Percentiles rank a stretch among this genome's conserved stretches.
Evolutionary conservation across 371 early-diverging fungal genomes (phyloP).

Genomic region (Mortierella sp.): DNA sequence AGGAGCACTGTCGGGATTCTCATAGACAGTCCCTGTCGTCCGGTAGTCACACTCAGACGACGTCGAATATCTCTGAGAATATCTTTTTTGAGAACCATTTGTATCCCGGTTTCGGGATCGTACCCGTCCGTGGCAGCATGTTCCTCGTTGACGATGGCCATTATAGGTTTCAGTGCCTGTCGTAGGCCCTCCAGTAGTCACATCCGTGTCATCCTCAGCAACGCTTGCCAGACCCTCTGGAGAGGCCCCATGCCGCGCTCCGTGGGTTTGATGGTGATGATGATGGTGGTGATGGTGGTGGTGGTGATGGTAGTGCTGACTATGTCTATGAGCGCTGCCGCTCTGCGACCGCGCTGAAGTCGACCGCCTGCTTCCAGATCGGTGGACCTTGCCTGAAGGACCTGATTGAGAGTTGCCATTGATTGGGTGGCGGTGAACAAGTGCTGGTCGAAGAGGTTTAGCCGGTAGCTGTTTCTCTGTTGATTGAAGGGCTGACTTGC

Average conservation of each 20-base stretch:
- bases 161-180: too few relatives aligned
- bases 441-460: conserved; percentile 47
- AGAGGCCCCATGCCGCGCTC: too few relatives aligned
- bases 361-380: conserved; percentile 18
- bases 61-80: not conserved
- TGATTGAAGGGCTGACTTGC: not conserved
- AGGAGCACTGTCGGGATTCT: not conserved
- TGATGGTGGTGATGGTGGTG: conserved; percentile 9
- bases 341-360: conserved; percentile 42
- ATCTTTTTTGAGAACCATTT: not conserved
- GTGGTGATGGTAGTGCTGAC: not conserved
- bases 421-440: conserved; percentile 27
- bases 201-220: too few relatives aligned
- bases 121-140: too few relatives aligned
- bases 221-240: too few relatives aligned
- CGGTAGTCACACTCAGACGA: conserved; percentile 12
- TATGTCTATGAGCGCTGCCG: conserved; percentile 19
- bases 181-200: too few relatives aligned
- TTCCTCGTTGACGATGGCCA: too few relatives aligned
- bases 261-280: not conserved
- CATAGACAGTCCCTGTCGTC: conserved; percentile 7
- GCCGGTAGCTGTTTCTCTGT: conserved; percentile 7
- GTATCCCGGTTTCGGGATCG: too few relatives aligned
- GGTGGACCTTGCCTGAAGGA: conserved; percentile 14
- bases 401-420: not conserved